These are phyloP conservation scores for Claviceps sp. DNA, from an alignment of 2,329 filamentous ascomycete species.

Conservation along the genomic window DNA sequence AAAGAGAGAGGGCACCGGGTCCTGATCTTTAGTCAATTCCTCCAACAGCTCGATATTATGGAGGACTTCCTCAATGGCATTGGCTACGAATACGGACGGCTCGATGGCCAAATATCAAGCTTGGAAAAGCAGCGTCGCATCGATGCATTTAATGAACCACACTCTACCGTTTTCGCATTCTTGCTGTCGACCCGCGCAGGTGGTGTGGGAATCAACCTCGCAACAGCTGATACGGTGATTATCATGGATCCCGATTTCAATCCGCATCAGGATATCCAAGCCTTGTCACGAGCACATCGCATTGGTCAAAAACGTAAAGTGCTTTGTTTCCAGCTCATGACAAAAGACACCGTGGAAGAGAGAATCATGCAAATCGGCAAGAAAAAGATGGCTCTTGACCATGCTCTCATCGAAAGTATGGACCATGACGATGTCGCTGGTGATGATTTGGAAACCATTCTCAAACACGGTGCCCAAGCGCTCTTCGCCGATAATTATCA, in stretches of 20 bases:
- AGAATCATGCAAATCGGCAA: constrained; percentile 92
- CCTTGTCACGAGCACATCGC: constrained; percentile 82
- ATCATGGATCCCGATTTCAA: constrained; percentile 97
- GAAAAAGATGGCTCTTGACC: constrained; percentile 91
- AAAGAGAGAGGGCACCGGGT: constrained; percentile 78
- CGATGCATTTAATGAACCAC: constrained; percentile 79
- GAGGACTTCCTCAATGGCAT: constrained; percentile 82
- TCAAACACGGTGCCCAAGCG: constrained; percentile 76
- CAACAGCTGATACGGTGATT: constrained; percentile 93
- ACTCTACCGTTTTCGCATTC: constrained; percentile 78
- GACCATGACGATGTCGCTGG: constrained; percentile 68
- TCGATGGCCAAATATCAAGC: constrained; percentile 73
- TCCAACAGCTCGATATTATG: constrained; percentile 74
- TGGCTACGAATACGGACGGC: constrained; percentile 58
- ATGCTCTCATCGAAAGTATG: constrained; percentile 87
- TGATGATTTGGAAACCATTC: constrained; percentile 72
- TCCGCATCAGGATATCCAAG: constrained; percentile 94
- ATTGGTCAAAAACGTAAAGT: constrained; percentile 96
- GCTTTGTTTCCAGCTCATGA: constrained; percentile 88
- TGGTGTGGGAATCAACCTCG: constrained; percentile 93
- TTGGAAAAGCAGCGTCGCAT: constrained; percentile 90
- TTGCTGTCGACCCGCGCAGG: constrained; percentile 87
- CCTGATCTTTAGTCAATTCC: constrained; percentile 90
- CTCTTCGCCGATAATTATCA: constrained; percentile 66
- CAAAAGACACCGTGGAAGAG: constrained; percentile 78